These are phyloP conservation scores for Proliferodiscus dingleyae DNA, from an alignment of 2,329 filamentous ascomycete species.

Conservation along the genomic window DNA sequence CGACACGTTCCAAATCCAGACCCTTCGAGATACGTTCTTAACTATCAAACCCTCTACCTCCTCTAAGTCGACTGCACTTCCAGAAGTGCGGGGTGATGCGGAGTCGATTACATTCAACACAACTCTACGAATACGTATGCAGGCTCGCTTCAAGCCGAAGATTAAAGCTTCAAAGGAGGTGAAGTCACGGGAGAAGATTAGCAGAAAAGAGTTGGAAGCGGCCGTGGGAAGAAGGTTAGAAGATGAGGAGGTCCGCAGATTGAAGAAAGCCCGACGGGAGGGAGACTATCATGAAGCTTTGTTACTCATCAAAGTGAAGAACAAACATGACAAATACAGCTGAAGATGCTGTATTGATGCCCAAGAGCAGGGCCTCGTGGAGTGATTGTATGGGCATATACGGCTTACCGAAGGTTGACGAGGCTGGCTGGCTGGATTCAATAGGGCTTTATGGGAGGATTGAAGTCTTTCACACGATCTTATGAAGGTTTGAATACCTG, in stretches of 20 bases:
- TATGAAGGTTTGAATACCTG: no score
- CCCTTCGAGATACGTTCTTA: conserved; percentile 66
- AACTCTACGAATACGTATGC: conserved; percentile 81
- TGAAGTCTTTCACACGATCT: neutral
- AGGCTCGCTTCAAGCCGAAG: conserved; percentile 86
- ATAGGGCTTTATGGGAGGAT: neutral
- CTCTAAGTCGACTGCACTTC: conserved; percentile 42
- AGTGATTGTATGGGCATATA: neutral
- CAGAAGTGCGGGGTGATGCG: conserved; percentile 73
- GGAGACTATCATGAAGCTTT: conserved; percentile 87
- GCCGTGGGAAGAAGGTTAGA: conserved; percentile 70
- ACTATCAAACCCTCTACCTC: conserved; percentile 50
- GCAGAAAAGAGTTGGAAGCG: conserved; percentile 76
- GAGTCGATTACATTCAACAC: conserved; percentile 63
- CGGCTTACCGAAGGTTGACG: neutral
- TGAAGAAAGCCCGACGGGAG: conserved; percentile 79
- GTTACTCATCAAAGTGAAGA: conserved; percentile 83
- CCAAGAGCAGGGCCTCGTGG: neutral
- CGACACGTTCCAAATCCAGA: conserved; percentile 71
- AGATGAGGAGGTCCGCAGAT: conserved; percentile 77
- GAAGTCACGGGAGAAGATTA: conserved; percentile 80
- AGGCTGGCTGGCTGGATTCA: neutral
- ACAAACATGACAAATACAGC: conserved; percentile 83
- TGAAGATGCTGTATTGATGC: conserved; percentile 27
- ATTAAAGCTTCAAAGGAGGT: conserved; percentile 76